phyloP scores from a whole-genome alignment of 2,329 filamentous ascomycete genomes.

The Fusarium redolens region DNA sequence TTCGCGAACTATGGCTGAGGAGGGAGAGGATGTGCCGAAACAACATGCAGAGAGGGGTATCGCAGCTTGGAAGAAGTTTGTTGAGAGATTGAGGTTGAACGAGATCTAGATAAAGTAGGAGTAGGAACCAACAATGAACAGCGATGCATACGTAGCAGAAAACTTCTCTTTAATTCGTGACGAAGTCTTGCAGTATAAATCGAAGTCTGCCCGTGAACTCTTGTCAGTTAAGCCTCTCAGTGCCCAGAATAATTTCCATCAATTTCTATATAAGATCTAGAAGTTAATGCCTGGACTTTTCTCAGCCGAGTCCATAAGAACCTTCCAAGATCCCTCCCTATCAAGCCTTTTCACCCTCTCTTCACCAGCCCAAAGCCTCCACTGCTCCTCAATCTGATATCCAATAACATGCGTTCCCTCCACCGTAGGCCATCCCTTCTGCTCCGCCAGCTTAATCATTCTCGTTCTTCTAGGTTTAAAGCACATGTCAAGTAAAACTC shows the following conservation, averaged over 20 bases:
- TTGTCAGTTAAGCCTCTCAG: no score
- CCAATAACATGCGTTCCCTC: constrained; percentile 15
- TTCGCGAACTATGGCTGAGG: constrained; percentile 10
- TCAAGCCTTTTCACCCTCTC: background rate
- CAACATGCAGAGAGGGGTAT: constrained; percentile 2
- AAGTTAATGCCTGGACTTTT: constrained; percentile 6
- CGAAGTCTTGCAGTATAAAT: no score
- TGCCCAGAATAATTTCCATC: rapidly evolving
- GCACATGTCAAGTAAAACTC: constrained; percentile 14
- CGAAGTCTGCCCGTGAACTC: no score
- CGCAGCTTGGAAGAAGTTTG: background rate
- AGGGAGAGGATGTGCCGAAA: background rate
- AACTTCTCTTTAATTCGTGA: no score
- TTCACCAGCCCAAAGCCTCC: constrained; percentile 1
- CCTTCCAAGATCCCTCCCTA: constrained; percentile 4
- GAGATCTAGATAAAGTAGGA: background rate
- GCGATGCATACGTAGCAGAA: no score
- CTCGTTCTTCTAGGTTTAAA: constrained; percentile 10
- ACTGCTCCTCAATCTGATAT: constrained; percentile 13
- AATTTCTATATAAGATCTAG: background rate
- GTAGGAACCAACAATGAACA: background rate
- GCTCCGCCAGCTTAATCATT: constrained; percentile 9
- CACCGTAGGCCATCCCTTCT: background rate
- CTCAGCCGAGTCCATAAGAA: constrained; percentile 5
- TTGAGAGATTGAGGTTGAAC: background rate